These are phyloP conservation scores for Leptomonas seymouri DNA, from an alignment of 208 protist genomes.

Conservation along the genomic window DNA sequence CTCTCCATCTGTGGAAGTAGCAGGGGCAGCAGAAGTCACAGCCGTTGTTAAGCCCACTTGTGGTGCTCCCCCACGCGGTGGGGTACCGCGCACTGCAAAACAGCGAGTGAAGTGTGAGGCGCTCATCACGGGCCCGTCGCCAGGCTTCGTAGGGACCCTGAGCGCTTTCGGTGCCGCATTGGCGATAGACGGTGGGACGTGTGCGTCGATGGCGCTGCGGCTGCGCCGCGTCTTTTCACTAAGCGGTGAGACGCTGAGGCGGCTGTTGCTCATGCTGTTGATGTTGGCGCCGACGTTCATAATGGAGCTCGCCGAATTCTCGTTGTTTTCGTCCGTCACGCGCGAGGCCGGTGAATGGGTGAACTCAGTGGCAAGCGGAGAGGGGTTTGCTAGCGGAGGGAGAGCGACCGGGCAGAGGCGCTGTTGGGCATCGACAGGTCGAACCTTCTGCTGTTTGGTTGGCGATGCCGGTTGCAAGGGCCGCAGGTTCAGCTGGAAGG, in stretches of 20 bases:
- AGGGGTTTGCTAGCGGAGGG: no score
- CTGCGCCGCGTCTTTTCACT: neutral
- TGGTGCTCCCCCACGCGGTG: neutral
- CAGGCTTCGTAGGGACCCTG: neutral
- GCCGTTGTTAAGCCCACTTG: neutral
- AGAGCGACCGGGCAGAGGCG: no score
- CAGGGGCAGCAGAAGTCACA: neutral
- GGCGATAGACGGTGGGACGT: neutral
- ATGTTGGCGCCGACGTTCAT: no score
- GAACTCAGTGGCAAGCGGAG: no score
- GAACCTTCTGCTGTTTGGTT: no score
- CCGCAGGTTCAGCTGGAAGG: no score
- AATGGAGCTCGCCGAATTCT: no score
- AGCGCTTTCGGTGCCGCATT: neutral
- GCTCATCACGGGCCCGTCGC: neutral
- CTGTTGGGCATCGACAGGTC: no score
- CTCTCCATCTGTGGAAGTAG: neutral
- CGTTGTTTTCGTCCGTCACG: no score
- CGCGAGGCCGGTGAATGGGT: no score
- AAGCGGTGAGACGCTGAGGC: neutral
- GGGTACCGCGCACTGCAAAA: slow-evolving; percentile 10
- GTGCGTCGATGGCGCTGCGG: neutral
- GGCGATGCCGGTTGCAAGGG: no score
- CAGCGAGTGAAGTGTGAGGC: neutral
- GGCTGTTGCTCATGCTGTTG: neutral